Evolutionary conservation across 306 rosid species (phyloP), one percentile per base, ranked within the genome.

Genomic region (Dalbergia cultrata): DNA sequence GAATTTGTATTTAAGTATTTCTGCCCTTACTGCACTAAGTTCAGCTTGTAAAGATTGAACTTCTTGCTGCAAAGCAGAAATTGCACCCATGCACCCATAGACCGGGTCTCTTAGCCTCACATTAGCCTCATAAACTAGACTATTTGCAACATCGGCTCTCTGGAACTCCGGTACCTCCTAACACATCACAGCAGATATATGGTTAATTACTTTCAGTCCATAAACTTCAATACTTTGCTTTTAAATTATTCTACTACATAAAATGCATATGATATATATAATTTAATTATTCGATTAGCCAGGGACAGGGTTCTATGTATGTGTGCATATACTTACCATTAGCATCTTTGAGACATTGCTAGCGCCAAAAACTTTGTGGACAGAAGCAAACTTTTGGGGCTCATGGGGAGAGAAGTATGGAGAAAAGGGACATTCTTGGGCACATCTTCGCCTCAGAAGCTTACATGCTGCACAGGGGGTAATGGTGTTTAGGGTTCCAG

Each of bases 41-140:
- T 95, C 98, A 70, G 92, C 91, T 82, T 95, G 97, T 73, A 93
- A 80, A 37, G 93, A 70, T 70, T 95, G 99, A 85, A 93, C 90
- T 85, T 95, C 93, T 11, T 95, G 99, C 71, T 95, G 99, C 74
- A 95, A 82, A 70, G 93, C 89, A 16, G 98, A 95, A 82, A 95
- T 95, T 75, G 97, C 98, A 22, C 99, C 99, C 98, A 95, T 95
- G 92, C 99, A 95, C 49, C 99, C 99, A 60, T 95, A 95, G 3
- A 95, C 98, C 5, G 98, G 99, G 64, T 95, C 99, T 82, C 99
- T 90, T 75, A 93, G 90, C 85, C 99, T 92, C 86, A 95, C 93
- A 81, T 95, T 93, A 5, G 99, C 99, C 68, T 95, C 99, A 47
- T 91, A 93, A 13, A 95, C 99, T 41, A 93, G 94, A 85, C 99